Evolutionary conservation across 2,329 filamentous ascomycete genomes (phyloP), one percentile per base, ranked within the genome.

Genomic region (Thielaviopsis cerberus): DNA sequence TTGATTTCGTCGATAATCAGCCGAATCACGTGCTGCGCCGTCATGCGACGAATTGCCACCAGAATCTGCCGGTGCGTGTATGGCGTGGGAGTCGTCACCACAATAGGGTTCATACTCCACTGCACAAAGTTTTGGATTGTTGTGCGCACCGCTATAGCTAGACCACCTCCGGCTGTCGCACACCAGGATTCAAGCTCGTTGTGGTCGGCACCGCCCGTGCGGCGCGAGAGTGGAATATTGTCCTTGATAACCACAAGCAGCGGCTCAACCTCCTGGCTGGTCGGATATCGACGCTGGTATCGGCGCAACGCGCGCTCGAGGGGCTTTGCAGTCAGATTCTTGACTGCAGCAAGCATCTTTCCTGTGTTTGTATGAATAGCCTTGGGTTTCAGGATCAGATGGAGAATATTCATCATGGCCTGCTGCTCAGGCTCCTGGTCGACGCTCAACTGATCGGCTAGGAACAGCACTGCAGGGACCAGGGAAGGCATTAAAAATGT

Each of bases 401-500:
- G 81, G 8, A 92, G 72, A 24, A 90, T 81, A 62, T 83, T 81
- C 61, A 91, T 75, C 20, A 87, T 74, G 3, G 85, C 78, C 63
- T 81, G 81, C 59, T 85, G 78, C 63, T 87, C 81, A 17, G 76
- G 75, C 2, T 73, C 71, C 15, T 79, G 77, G 60, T 83, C 78
- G 55, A 82, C 76, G 74, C 83, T 84, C 3, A 88, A 78, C 63
- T 86, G 81, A 57, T 82, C 79, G 1, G 81, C 76, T 61, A 92
- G 75, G 73, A 85, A 91, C 2, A 77, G 75, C 15, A 91, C 77
- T 0, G 84, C 86, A 4, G 83, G 81, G 1, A 91, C 80, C 0
- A 92, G 74, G 0, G 86, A 86, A 0, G 88, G 87, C n/a, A 91
- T 71, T 1, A 92, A 71, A 62, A 90, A 90, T 0, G 86, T 86